Evolutionary conservation across 164 flowering plant species (phyloP), one percentile per base, ranked within the genome.

Genomic region (Aristolochia contorta): DNA sequence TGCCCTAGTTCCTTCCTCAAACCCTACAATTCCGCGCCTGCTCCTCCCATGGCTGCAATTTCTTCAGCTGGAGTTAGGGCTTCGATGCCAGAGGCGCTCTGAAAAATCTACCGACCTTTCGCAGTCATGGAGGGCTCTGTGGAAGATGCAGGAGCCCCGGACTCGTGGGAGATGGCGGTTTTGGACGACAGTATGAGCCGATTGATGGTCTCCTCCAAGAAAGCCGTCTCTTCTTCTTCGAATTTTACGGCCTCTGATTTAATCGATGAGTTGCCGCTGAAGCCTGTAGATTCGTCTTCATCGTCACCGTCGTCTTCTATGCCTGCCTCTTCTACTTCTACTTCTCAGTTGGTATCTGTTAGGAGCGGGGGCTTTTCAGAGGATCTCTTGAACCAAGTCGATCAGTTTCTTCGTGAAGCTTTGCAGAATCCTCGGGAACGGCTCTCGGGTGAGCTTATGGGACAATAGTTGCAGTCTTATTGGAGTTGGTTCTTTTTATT

Each of bases 371-470:
- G 61, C 13, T 22, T 15, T 13, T 43, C 52, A 20, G 53, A 47
- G 33, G 62, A 59, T 15, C 20, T 47, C 1, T 18, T 47, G 32
- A 70, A 70, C 67, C 85, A 84, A 68, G 96, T 91, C 14, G 96
- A 91, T 78, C 92, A 91, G 78, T 91, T 91, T 71, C 84, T 91
- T 32, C 82, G 96, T 14, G 97, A 88, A 62, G 97, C 97, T 56
- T 46, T 91, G 69, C 90, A 88, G 66, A 91, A 91, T 60, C 96
- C 97, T 52, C 83, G 97, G 12, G 96, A 89, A 58, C 78, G 97
- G 9, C 73, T 91, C 8, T 88, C 97, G 0, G 71, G 97, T 88
- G 64, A 69, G 78, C n/a, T n/a, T 45, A 41, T 58, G 12, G n/a
- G 20, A 6, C 19, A 27, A 14, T 58, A 4, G 6, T 37, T 33